Percentiles rank a stretch among this genome's conserved stretches.
Conservation (phyloP, 2,329 filamentous ascomycete genomes). For the Penicillium verrucosum region DNA sequence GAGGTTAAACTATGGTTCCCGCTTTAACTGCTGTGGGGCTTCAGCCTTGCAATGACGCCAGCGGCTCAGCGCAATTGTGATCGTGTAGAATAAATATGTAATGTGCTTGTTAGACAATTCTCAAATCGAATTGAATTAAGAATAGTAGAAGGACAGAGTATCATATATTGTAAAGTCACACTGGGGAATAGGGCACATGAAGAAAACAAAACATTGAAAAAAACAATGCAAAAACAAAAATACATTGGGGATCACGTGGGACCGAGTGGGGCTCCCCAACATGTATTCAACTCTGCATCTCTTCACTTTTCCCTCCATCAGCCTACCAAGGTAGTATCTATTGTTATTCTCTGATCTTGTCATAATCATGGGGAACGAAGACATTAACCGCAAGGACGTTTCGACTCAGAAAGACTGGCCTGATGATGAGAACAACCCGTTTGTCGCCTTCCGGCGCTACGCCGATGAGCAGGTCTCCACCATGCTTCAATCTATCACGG, state of each 20-base stretch:
- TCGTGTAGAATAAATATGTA: not conserved
- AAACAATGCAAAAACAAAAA: conserved; percentile 1
- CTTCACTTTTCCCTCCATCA: conserved; percentile 9
- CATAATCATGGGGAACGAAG: conserved; percentile 28
- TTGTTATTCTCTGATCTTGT: not conserved
- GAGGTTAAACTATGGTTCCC: conserved; percentile 14
- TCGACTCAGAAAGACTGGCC: conserved; percentile 16
- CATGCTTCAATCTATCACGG: conserved; percentile 52
- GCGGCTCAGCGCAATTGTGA: not conserved
- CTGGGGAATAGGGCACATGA: not conserved
- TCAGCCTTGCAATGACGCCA: conserved; percentile 10
- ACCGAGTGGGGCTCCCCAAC: conserved; percentile 33
- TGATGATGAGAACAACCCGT: conserved; percentile 50
- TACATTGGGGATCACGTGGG: conserved; percentile 31
- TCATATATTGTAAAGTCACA: not conserved
- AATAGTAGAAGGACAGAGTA: not conserved
- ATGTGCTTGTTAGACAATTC: too few species aligned
- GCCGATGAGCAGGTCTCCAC: conserved; percentile 57
- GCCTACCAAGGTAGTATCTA: not conserved
- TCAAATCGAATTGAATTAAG: not conserved
- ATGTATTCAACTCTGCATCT: conserved; percentile 22
- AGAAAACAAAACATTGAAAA: not conserved
- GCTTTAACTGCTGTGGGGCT: conserved; percentile 13
- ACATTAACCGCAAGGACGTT: conserved; percentile 11
- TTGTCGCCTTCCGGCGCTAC: conserved; percentile 60